Evolutionary conservation across 495 filamentous ascomycete species (phyloP), one percentile per base, ranked within the genome.

Genomic region (Friedmanniomyces simplex): DNA sequence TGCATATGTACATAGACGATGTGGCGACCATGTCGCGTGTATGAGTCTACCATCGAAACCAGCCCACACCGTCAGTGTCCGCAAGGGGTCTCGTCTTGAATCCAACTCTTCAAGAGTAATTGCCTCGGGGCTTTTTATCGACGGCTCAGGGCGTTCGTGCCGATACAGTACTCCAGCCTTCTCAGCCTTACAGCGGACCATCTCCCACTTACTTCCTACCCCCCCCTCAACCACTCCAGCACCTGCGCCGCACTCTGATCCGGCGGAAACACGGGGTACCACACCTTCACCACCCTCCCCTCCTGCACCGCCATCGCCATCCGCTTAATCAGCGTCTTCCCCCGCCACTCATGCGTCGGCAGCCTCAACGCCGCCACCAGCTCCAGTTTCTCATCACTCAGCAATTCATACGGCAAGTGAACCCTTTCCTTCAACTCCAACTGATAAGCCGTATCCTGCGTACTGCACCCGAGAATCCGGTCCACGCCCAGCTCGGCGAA

Each of bases 261-360:
- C 14, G 66, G 62, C 39, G 66, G 66, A 50, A 68, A 69, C 10
- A 68, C 67, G 13, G 67, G 64, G 56, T 69, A 69, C 58, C 63
- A 67, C 2, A 67, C 62, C 36, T 57, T 58, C 36, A 60, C 53
- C n/a, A 68, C 50, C 37, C 50, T 60, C 36, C 66, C 67, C 28
- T 58, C 52, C 46, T 59, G 42, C 6, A 68, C 58, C 36, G 64
- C 67, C 36, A 69, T 18, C 24, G 61, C 55, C 14, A 68, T 47
- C n/a, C 66, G 49, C 58, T 65, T 69, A 25, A 63, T 59, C 39
- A 68, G 32, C 49, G 26, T 53, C 36, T 39, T 46, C 41, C 66
- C 63, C 34, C 65, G 26, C 57, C 57, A 68, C 45, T 68, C 64
- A 48, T 65, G 63, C 20, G 58, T 61, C 32, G 63, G 61, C 55